Evolutionary conservation across 495 filamentous ascomycete genomes (phyloP), one percentile per base, ranked within the genome.

Genomic region (Cercophora scortea): DNA sequence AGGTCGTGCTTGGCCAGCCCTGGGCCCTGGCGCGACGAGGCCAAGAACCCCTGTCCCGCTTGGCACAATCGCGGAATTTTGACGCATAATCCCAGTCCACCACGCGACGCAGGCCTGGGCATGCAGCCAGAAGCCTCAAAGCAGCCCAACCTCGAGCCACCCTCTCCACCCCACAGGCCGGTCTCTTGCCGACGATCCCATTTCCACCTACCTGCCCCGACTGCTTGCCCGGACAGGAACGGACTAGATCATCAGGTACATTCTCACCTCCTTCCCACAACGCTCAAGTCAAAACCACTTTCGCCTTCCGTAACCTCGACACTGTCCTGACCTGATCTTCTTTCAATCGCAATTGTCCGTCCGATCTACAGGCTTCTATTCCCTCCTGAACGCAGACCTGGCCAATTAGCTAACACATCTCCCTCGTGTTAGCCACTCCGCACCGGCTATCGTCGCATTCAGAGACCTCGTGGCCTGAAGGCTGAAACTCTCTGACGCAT

Each of bases 401-500:
- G 47, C 56, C 56, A 58, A 54, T 61, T 53, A 33, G 19, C 36
- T 39, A 25, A 45, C 45, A 32, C 11, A 34, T 16, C 17, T 19
- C 19, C 39, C 17, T n/a, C 46, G 17, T 33, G 10, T 44, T 50
- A 36, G 16, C 39, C 49, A 15, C 43, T 49, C 10, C 25, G n/a
- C 39, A 9, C 48, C 19, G 38, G 6, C 25, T 47, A 15, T 53
- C 61, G 61, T 58, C 35, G 54, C 60, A 60, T 65, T 60, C 60
- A 53, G 39, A 34, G 56, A 51, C 45, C 55, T 49, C 51, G 51
- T 53, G 40, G 52, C 53, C 60, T 69, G 64, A 65, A 68, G 52
- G 53, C 60, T 69, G 64, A 65, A 68, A 68, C 65, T 17, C 34
- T 53, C 62, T 63, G 65, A 68, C 60, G 62, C 62, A 64, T 61